These are phyloP conservation scores for Scenedesmus sp. DNA, from an alignment of 163 green algal genomes.

Conservation along the genomic window DNA sequence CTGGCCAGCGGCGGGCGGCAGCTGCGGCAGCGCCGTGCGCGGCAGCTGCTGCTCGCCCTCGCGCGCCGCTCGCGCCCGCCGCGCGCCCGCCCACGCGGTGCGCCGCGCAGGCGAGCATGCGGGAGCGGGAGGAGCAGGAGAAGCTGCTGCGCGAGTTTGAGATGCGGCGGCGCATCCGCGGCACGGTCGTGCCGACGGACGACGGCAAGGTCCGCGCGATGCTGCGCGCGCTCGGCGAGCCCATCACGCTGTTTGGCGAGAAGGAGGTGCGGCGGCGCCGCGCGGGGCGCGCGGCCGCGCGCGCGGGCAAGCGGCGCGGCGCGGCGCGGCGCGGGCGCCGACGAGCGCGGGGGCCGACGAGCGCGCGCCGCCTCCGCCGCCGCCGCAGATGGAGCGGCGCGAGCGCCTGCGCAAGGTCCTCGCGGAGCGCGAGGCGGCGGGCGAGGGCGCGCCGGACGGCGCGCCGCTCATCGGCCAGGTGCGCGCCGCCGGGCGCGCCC, in stretches of 20 bases:
- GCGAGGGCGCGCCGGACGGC: constrained; percentile 25
- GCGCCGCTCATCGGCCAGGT: constrained; percentile 39
- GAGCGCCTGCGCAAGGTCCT: constrained; percentile 88
- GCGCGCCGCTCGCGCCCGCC: not conserved
- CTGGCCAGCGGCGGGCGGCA: not conserved
- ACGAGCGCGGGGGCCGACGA: too few species aligned
- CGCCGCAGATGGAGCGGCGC: constrained; percentile 85
- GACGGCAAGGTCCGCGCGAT: constrained; percentile 83
- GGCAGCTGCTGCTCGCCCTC: not conserved
- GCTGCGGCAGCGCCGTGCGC: not conserved
- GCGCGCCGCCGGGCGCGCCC: not conserved
- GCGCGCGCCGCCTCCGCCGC: not conserved
- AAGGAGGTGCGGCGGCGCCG: constrained; percentile 64
- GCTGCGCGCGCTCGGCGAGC: constrained; percentile 85
- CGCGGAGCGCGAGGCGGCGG: constrained; percentile 61
- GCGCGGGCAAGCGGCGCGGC: too few species aligned
- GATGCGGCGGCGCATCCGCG: constrained; percentile 66
- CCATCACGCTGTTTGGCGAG: constrained; percentile 97
- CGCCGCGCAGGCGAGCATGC: constrained; percentile 50
- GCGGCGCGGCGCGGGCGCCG: too few species aligned
- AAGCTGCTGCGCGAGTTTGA: constrained; percentile 84
- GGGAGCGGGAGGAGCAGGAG: constrained; percentile 69
- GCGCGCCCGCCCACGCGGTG: not conserved
- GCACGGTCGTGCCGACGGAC: constrained; percentile 82
- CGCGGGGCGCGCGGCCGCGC: not conserved